phyloP scores from a whole-genome alignment of 2,329 filamentous ascomycete genomes.

The Blumeria hordei region DNA sequence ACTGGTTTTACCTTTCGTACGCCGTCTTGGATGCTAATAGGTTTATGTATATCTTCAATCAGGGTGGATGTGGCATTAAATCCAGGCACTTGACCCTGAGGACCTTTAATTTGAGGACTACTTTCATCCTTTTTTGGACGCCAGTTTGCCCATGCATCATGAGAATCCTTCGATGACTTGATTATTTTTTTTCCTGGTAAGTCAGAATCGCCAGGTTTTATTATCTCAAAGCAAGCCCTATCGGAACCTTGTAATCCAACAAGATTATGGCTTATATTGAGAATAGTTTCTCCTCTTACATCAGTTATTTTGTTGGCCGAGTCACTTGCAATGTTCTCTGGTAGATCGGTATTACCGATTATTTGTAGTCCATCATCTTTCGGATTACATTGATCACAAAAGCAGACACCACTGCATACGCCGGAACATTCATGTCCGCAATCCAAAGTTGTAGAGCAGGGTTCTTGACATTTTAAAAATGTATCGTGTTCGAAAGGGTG shows the following conservation, averaged over 20 bases:
- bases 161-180: neutral
- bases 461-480: conserved; percentile 7
- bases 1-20: neutral
- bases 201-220: neutral
- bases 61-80: neutral
- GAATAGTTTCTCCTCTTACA: neutral
- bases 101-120: neutral
- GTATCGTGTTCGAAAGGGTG: conserved; percentile 12
- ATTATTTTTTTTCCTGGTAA: neutral
- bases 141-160: neutral
- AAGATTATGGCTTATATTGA: neutral
- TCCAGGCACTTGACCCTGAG: neutral
- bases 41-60: neutral
- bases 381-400: conserved; percentile 6
- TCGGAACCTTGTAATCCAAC: neutral
- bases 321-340: neutral
- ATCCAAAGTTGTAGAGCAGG: conserved; percentile 7
- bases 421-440: conserved; percentile 14
- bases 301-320: neutral
- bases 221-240: neutral
- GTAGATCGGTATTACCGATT: neutral
- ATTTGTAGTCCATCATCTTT: neutral
- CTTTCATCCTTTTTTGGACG: neutral
- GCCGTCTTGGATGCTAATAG: neutral
- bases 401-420: conserved; percentile 9